Percentiles rank a stretch among this genome's conserved stretches.
phyloP scores from a whole-genome alignment of 1,284 basidiomycete genomes.

The Ceratobasidium sp. region DNA sequence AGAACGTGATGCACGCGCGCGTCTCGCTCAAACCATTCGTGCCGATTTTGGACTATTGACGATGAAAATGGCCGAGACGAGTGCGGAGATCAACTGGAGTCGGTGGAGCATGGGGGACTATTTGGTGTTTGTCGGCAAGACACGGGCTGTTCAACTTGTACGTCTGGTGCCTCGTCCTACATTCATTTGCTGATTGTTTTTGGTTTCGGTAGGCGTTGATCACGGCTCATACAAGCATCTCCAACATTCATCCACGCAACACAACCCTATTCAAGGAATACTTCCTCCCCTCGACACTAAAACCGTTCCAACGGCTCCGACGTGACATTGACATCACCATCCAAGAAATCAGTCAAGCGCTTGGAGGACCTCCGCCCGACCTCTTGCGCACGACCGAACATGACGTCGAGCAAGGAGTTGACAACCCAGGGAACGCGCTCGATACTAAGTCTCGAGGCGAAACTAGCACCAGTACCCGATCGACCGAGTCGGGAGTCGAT shows the following conservation, averaged over 20 bases:
- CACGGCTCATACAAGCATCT: constrained; percentile 48
- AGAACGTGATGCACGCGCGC: constrained; percentile 48
- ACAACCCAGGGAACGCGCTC: not conserved
- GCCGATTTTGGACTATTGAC: constrained; percentile 49
- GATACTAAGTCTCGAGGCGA: not conserved
- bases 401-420: constrained; percentile 17
- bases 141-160: constrained; percentile 48
- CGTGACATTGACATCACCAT: constrained; percentile 45
- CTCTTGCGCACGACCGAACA: constrained; percentile 1
- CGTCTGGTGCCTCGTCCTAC: too few relatives aligned
- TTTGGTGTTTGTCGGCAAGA: constrained; percentile 45
- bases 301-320: constrained; percentile 46
- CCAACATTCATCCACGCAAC: constrained; percentile 45
- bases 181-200: too few relatives aligned
- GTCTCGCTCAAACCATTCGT: constrained; percentile 48
- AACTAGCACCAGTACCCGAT: not conserved
- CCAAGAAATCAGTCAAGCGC: constrained; percentile 45
- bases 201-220: constrained; percentile 49
- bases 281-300: constrained; percentile 46
- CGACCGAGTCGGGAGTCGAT: not conserved
- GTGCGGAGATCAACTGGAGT: constrained; percentile 50
- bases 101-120: constrained; percentile 49
- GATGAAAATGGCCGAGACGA: constrained; percentile 48
- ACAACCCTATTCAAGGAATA: constrained; percentile 45
- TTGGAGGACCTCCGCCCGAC: constrained; percentile 43